These are phyloP conservation scores for Alloteropsis angusta DNA, from an alignment of 202 grass and related monocot species.

Conservation along the genomic window DNA sequence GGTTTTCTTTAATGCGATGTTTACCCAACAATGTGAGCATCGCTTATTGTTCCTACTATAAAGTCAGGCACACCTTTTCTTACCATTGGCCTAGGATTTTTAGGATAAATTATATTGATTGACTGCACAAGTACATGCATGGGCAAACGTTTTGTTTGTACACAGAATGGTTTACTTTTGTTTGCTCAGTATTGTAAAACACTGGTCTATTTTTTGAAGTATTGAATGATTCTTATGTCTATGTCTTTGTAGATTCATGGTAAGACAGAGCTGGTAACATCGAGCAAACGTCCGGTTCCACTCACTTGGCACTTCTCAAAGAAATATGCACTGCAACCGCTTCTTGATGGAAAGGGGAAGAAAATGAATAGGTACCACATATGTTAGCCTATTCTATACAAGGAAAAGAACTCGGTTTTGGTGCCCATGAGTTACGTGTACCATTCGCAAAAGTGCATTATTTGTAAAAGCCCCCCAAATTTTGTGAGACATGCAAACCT, in stretches of 20 bases:
- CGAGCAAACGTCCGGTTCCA: conserved; percentile 80
- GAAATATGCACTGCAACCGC: conserved; percentile 55
- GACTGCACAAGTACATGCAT: background rate
- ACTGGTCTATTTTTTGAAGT: conserved; percentile 5
- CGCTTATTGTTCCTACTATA: background rate
- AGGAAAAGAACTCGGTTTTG: background rate
- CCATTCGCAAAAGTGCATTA: background rate
- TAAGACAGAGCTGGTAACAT: conserved; percentile 92
- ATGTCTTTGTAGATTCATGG: conserved; percentile 73
- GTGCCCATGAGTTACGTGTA: background rate
- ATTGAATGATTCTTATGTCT: conserved; percentile 15
- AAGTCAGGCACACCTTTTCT: background rate
- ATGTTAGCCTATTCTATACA: background rate
- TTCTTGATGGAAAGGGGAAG: conserved; percentile 84
- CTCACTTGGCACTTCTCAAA: conserved; percentile 98
- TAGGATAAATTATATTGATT: background rate
- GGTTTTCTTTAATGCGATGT: conserved; percentile 20
- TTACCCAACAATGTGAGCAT: conserved; percentile 2
- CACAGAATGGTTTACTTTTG: conserved; percentile 14
- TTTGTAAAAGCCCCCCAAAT: background rate
- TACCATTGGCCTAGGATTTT: background rate
- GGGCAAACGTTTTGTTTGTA: background rate
- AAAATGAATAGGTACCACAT: conserved; percentile 82
- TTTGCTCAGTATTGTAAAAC: background rate
- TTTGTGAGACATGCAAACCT: background rate